Evolutionary conservation across 2,329 filamentous ascomycete species (phyloP).

Genomic region (Ceratocystis lukuohia): DNA sequence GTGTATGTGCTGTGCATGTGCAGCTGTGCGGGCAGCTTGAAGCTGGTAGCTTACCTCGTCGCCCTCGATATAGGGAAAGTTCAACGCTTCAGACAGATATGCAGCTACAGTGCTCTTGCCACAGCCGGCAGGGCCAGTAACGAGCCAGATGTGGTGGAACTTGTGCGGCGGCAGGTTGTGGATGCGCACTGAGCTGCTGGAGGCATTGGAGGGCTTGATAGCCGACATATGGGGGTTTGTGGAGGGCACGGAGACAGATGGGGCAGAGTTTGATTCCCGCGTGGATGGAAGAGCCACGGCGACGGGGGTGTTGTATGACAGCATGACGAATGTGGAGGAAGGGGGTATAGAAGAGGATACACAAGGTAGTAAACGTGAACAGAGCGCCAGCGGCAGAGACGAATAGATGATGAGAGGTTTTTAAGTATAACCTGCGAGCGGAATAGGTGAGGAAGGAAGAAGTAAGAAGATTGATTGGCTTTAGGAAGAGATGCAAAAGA

Average conservation of each 20-base stretch:
- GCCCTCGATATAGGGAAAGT: slow-evolving; percentile 61
- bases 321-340: slow-evolving; percentile 28
- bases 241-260: slow-evolving; percentile 22
- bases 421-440: neutral
- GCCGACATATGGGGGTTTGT: slow-evolving; percentile 3
- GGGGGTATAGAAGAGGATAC: neutral
- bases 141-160: slow-evolving; percentile 62
- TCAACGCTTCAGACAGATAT: slow-evolving; percentile 47
- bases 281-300: slow-evolving; percentile 25
- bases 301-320: slow-evolving; percentile 38
- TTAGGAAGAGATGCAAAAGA: neutral
- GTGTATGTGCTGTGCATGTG: slow-evolving; percentile 12
- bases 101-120: slow-evolving; percentile 66
- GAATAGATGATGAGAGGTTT: neutral
- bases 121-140: slow-evolving; percentile 66
- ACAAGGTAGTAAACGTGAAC: neutral
- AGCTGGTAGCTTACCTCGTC: slow-evolving; percentile 47
- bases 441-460: neutral
- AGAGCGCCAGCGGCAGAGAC: neutral
- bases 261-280: slow-evolving; percentile 19
- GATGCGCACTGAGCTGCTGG: slow-evolving; percentile 9
- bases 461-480: neutral
- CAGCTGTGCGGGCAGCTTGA: neutral
- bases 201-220: slow-evolving; percentile 15
- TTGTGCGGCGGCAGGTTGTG: slow-evolving; percentile 22